A percentile compares a stretch with the other conserved stretches of the same genome.
These are phyloP conservation scores for Tetrapisispora pingtungensis DNA, from an alignment of 805 yeast genomes.

Conservation along the genomic window DNA sequence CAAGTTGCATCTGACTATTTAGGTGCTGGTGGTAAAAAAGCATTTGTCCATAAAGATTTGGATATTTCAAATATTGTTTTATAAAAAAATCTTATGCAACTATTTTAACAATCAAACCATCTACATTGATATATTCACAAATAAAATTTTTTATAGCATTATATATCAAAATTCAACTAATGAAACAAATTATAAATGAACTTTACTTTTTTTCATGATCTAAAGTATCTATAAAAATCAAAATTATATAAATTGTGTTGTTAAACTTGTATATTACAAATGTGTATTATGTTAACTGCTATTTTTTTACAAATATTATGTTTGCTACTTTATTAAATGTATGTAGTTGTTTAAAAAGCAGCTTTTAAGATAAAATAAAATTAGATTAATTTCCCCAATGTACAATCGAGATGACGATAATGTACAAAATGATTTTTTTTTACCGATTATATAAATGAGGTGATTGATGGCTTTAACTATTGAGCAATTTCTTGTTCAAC, in stretches of 20 bases:
- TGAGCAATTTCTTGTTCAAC: constrained; percentile 24
- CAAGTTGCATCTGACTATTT: constrained; percentile 85
- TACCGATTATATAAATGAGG: background rate
- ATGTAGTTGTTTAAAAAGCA: background rate
- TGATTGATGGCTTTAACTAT: constrained; percentile 3
- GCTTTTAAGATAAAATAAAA: background rate
- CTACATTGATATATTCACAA: too few relatives aligned
- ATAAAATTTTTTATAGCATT: background rate
- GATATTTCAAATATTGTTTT: constrained; percentile 30
- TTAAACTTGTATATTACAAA: background rate
- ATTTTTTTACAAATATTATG: background rate
- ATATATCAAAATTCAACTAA: background rate
- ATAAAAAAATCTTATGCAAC: constrained; percentile 5
- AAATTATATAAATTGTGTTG: too few relatives aligned
- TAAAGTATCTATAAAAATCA: background rate
- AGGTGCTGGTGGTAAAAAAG: constrained; percentile 83
- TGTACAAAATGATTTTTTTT: background rate
- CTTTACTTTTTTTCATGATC: too few relatives aligned
- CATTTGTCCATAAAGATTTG: constrained; percentile 63
- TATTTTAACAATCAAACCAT: too few relatives aligned
- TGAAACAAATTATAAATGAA: too few relatives aligned
- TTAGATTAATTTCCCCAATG: background rate
- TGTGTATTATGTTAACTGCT: background rate
- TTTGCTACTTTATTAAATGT: background rate
- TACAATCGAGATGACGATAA: background rate